A percentile compares a stretch with the other conserved stretches of the same genome.
These are phyloP conservation scores for Suillus sp. DNA, from an alignment of 768 basidiomycete genomes.

Conservation along the genomic window DNA sequence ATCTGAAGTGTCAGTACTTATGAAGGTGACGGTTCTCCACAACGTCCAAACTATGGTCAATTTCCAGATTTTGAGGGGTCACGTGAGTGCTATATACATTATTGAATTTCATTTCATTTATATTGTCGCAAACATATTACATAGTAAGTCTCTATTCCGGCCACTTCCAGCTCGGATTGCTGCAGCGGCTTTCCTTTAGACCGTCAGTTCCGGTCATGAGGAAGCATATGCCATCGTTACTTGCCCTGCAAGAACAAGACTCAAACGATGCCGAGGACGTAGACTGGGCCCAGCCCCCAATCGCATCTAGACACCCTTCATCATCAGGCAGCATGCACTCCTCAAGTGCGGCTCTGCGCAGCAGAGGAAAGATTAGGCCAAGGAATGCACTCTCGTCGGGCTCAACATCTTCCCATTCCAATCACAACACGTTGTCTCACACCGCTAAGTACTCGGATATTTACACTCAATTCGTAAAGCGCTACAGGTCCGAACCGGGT, in stretches of 20 bases:
- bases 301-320: constrained; percentile 31
- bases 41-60: not conserved
- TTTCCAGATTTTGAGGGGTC: not conserved
- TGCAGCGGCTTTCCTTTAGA: not conserved
- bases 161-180: not conserved
- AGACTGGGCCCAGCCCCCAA: constrained; percentile 43
- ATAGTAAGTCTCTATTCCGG: not conserved
- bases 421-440: constrained; percentile 33
- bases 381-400: constrained; percentile 33
- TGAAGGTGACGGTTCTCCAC: not conserved
- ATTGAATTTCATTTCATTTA: not conserved
- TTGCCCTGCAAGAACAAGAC: constrained; percentile 62
- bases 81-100: not conserved
- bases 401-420: constrained; percentile 30
- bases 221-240: constrained; percentile 69
- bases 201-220: constrained; percentile 4
- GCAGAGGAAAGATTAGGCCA: constrained; percentile 34
- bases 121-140: not conserved
- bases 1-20: not conserved
- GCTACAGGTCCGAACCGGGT: constrained; percentile 68
- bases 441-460: constrained; percentile 55
- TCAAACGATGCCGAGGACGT: constrained; percentile 51
- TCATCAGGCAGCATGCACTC: constrained; percentile 20
- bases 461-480: constrained; percentile 78
- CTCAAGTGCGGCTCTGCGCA: constrained; percentile 33